A percentile compares a stretch with the other conserved stretches of the same genome.
phyloP scores from a whole-genome alignment of 2,329 filamentous ascomycete genomes.

The Metarhizium rileyi region DNA sequence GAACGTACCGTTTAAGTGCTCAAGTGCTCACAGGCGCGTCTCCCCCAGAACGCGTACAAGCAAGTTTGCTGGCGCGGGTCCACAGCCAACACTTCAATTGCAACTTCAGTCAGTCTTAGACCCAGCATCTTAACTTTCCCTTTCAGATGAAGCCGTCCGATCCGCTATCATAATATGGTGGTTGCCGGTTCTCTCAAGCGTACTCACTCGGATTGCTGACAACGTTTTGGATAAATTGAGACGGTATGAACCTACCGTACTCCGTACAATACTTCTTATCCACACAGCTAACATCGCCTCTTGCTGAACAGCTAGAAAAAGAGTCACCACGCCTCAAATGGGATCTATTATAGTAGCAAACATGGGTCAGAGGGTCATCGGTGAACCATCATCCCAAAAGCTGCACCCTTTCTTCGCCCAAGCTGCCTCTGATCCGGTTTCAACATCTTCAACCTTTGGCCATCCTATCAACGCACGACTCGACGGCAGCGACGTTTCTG shows the following conservation, averaged over 20 bases:
- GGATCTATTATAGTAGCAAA: conserved; percentile 30
- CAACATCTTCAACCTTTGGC: background rate
- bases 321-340: conserved; percentile 20
- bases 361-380: conserved; percentile 33
- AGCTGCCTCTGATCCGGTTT: conserved; percentile 8
- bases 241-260: background rate
- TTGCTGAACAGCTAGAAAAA: background rate
- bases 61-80: background rate
- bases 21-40: conserved; percentile 7
- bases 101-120: background rate
- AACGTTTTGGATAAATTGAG: background rate
- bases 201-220: background rate
- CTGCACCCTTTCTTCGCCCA: conserved; percentile 47
- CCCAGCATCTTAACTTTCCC: background rate
- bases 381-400: conserved; percentile 30
- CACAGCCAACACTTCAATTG: background rate
- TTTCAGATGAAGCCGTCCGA: background rate
- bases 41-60: conserved; percentile 3
- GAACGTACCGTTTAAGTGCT: conserved; percentile 11
- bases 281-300: background rate
- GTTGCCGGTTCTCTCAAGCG: background rate
- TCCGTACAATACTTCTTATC: background rate
- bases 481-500: background rate
- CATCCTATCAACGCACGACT: background rate
- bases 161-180: background rate